Evolutionary conservation across 257 asterid genomes (phyloP).

Genomic region (Petunia axillaris): DNA sequence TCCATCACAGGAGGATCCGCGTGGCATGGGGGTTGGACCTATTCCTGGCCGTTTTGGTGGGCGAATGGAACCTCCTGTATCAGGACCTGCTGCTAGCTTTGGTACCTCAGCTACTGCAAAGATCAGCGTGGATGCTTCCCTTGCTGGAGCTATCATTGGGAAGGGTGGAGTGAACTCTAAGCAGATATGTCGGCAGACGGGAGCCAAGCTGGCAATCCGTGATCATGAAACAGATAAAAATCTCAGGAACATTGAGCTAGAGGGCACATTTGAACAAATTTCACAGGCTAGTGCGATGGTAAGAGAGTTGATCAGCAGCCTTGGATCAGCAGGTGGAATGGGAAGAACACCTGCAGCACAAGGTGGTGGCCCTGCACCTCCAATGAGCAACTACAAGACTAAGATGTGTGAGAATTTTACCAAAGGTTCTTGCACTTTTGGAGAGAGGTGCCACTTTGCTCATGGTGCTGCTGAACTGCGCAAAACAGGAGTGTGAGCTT

Average conservation of each 20-base stretch:
- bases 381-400: conserved; percentile 67
- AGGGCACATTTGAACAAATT: conserved; percentile 83
- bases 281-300: conserved; percentile 80
- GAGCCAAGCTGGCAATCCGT: conserved; percentile 69
- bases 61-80: conserved; percentile 50
- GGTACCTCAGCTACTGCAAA: conserved; percentile 83
- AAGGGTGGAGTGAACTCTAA: conserved; percentile 91
- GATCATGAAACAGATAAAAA: conserved; percentile 78
- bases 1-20: conserved; percentile 62
- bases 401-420: conserved; percentile 79
- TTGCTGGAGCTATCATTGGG: conserved; percentile 91
- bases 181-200: conserved; percentile 85
- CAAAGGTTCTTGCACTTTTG: conserved; percentile 90
- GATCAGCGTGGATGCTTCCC: conserved; percentile 79
- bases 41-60: conserved; percentile 50
- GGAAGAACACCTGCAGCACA: conserved; percentile 39
- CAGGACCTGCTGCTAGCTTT: conserved; percentile 65
- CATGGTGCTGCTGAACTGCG: conserved; percentile 87
- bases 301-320: conserved; percentile 62
- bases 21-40: conserved; percentile 49
- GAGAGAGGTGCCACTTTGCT: conserved; percentile 91
- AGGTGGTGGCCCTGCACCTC: conserved; percentile 56
- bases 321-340: conserved; percentile 46
- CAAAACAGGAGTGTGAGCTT: conserved; percentile 46
- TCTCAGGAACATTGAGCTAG: conserved; percentile 82